phyloP scores from a whole-genome alignment of 306 rosid species.

The Rosa rugosa region DNA sequence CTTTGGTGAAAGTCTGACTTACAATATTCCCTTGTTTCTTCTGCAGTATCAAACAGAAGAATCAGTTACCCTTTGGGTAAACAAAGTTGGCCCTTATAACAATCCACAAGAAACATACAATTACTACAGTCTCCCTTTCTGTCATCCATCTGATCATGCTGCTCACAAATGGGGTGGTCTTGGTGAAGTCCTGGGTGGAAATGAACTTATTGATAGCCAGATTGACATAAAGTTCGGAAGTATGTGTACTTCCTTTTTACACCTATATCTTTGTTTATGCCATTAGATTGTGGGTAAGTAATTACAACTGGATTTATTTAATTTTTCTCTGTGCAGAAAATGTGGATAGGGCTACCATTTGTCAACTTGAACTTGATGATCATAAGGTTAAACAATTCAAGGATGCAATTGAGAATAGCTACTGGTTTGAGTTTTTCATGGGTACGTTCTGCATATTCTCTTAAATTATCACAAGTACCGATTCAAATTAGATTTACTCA shows the following conservation, averaged over 20 bases:
- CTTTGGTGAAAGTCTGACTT: neutral
- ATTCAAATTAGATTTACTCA: neutral
- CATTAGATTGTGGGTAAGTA: constrained; percentile 11
- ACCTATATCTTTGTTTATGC: constrained; percentile 16
- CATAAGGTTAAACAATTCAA: constrained; percentile 76
- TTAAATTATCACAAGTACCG: neutral
- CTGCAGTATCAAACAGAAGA: constrained; percentile 77
- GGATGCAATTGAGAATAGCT: constrained; percentile 88
- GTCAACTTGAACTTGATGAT: constrained; percentile 59
- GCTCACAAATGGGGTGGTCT: constrained; percentile 99
- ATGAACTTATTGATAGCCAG: constrained; percentile 91
- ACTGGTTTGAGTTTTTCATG: constrained; percentile 98
- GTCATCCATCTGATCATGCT: constrained; percentile 57
- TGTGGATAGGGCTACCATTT: constrained; percentile 70
- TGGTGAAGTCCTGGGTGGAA: constrained; percentile 98
- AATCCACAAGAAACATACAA: constrained; percentile 99
- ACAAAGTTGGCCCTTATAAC: constrained; percentile 97
- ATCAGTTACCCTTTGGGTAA: constrained; percentile 85
- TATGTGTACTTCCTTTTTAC: constrained; percentile 34
- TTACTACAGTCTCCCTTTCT: constrained; percentile 91
- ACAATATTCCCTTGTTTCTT: constrained; percentile 14
- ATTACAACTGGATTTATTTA: constrained; percentile 6
- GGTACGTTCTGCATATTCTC: constrained; percentile 56
- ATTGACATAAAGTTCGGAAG: constrained; percentile 74
- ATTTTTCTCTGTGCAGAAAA: constrained; percentile 48